Base-by-base conservation (phyloP, 192 early-diverging fungal species). In the Rhizoclosmatium sp. region DNA sequence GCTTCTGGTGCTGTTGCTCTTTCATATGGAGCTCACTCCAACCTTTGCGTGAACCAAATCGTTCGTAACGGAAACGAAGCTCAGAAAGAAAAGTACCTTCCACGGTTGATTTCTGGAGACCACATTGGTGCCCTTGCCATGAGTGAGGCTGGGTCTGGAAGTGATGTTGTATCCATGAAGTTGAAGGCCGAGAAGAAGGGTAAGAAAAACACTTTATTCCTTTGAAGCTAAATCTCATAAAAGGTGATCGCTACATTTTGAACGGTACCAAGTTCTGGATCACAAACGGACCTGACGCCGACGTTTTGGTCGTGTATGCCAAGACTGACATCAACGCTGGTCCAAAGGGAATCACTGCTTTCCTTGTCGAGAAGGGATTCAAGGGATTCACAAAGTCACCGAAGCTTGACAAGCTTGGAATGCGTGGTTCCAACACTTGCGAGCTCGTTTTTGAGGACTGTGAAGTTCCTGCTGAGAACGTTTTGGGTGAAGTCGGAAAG, bases 231-330 rank as follows among this genome's bases (percentile, higher is more conserved):
- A 21, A 7, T 40, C 60, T 40, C 60, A 21, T 4, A 39, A n/a
- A 48, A 84, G 85, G 95, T 14, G 93, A 96, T 81, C 76, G 76
- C 14, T 98, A 95, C 81, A 82, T 89, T 40, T 78, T 96, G 58
- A 96, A 96, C 82, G 95, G 95, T 0, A 94, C 91, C 78, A 97
- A 97, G 86, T 91, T 95, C 86, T 98, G 97, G 97, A 98, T 98
- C 84, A 98, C 97, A 48, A 98, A 98, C 61, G 66, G 84, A 5
- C 95, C 94, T 12, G 95, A 96, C 83, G 94, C 95, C 31, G 89
- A 97, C 78, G 92, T 92, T 3, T 80, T 98, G 59, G 93, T 98
- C 14, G 95, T 97, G 10, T 98, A 97, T 80, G 95, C 95, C 41
- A 98, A 97, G 86, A 97, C 95, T 2, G 87, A 93, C 65, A 70